Percentiles rank a stretch among this genome's conserved stretches.
phyloP scores from a whole-genome alignment of 163 green algal genomes.

The Prototheca wickerhamii region DNA sequence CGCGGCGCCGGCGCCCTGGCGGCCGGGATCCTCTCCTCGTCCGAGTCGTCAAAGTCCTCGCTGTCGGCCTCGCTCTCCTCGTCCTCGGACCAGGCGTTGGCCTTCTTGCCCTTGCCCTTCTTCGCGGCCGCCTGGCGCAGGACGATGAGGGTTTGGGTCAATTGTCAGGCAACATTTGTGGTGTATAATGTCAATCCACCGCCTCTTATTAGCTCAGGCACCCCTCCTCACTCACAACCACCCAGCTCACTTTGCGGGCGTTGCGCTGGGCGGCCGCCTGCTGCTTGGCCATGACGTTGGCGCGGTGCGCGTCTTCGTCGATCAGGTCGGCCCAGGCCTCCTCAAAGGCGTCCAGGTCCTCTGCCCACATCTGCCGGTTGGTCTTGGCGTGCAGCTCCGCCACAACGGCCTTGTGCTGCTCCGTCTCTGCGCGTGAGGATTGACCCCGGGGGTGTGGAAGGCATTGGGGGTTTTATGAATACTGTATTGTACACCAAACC shows the following conservation, averaged over 20 bases:
- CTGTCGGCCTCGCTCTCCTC: slow-evolving; percentile 16
- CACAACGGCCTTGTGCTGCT: slow-evolving; percentile 43
- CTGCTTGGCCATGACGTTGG: background rate
- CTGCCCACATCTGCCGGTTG: slow-evolving; percentile 56
- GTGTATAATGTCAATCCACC: no score
- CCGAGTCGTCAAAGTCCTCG: slow-evolving; percentile 3
- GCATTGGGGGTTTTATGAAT: no score
- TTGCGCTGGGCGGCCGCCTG: background rate
- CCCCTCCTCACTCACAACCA: no score
- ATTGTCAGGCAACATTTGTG: no score
- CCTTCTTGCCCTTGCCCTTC: slow-evolving; percentile 30
- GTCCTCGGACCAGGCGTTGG: slow-evolving; percentile 27
- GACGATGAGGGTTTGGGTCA: no score
- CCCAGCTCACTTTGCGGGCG: slow-evolving; percentile 18
- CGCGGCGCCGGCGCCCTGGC: background rate
- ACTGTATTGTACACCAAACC: no score
- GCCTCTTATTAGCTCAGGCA: no score
- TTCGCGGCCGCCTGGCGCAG: slow-evolving; percentile 30
- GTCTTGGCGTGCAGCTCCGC: slow-evolving; percentile 50
- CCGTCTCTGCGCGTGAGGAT: slow-evolving; percentile 36
- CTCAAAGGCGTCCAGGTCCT: slow-evolving; percentile 72
- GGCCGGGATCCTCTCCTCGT: slow-evolving; percentile 6
- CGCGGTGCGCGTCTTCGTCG: background rate
- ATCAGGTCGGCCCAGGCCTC: slow-evolving; percentile 14
- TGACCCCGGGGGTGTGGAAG: no score